These are phyloP conservation scores for Pseudogymnoascus sp. DNA, from an alignment of 2,329 filamentous ascomycete genomes.

Conservation along the genomic window DNA sequence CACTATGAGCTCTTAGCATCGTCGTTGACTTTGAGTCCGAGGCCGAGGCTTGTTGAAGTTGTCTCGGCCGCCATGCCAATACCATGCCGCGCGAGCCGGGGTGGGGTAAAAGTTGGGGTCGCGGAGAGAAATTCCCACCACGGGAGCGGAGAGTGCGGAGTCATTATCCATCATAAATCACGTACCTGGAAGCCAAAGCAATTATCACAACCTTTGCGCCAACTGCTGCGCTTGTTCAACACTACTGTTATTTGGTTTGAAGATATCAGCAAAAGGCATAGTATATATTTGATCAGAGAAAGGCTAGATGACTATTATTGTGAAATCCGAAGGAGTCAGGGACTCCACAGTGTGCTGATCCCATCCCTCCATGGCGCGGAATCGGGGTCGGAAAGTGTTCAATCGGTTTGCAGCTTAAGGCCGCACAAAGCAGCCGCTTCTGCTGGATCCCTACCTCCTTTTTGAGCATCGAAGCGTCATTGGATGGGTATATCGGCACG, in stretches of 20 bases:
- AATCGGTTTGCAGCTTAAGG: background rate
- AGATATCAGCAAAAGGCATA: background rate
- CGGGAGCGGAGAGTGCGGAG: background rate
- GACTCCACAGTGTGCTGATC: background rate
- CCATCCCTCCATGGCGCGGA: background rate
- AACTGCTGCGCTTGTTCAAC: constrained; percentile 1
- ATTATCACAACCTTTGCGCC: background rate
- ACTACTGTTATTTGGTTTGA: background rate
- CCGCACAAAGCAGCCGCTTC: background rate
- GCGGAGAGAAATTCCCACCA: background rate
- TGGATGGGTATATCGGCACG: constrained; percentile 4
- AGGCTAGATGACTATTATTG: background rate
- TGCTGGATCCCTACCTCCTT: background rate
- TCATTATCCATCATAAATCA: background rate
- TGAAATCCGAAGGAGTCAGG: background rate
- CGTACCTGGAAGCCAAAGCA: background rate
- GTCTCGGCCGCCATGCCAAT: background rate
- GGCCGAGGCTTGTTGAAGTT: background rate
- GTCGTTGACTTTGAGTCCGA: background rate
- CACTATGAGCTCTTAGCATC: background rate
- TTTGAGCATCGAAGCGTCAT: background rate
- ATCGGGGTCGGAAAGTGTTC: background rate
- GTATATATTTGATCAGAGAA: background rate
- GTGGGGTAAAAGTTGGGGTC: constrained; percentile 1
- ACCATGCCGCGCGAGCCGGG: background rate